Evolutionary conservation across 805 yeast species (phyloP), one percentile per base, ranked within the genome.

Genomic region (Yamadazyma akitaensis): DNA sequence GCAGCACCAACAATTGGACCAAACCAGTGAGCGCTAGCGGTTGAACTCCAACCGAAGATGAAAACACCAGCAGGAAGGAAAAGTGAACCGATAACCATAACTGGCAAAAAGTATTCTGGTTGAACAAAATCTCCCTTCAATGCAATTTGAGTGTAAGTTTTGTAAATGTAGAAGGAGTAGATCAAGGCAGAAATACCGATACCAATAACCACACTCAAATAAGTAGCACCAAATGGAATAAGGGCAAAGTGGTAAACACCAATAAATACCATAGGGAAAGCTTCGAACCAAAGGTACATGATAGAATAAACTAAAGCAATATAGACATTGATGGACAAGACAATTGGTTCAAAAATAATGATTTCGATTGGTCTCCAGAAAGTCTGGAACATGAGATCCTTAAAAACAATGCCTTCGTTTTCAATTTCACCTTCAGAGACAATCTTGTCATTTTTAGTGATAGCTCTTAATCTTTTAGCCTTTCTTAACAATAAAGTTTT

Each of bases 251-350:
- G 56, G 53, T 77, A 67, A n/a, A 69, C 55, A 3, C 67, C 76
- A 8, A 50, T 46, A 50, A 74, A 81, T 3, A 77, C 80, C 30
- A 80, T 66, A 9, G 87, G 85, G 37, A 53, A 54, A 7, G 60
- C 58, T 68, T 75, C 86, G 55, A 81, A 79, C 68, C 77, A 81
- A 25, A 80, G 62, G 58, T 80, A 82, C 56, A 77, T 53, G 26
- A 77, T 62, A 26, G 83, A 77, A 56, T 81, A 82, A 3, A 74
- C 65, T 47, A 81, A 57, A 0, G 82, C 77, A 51, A 77, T 63
- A 58, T 81, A 80, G 21, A 73, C 13, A 56, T 80, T 71, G 47
- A 80, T 72, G 18, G 81, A 65, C 18, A 81, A 48, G n/a, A 81
- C 75, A 21, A 78, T 79, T 0, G 86, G 87, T 57, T 82, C 86